Evolutionary conservation across 345 rosid genomes (phyloP), one percentile per base, ranked within the genome.

Genomic region (Euphorbia pulcherrima): DNA sequence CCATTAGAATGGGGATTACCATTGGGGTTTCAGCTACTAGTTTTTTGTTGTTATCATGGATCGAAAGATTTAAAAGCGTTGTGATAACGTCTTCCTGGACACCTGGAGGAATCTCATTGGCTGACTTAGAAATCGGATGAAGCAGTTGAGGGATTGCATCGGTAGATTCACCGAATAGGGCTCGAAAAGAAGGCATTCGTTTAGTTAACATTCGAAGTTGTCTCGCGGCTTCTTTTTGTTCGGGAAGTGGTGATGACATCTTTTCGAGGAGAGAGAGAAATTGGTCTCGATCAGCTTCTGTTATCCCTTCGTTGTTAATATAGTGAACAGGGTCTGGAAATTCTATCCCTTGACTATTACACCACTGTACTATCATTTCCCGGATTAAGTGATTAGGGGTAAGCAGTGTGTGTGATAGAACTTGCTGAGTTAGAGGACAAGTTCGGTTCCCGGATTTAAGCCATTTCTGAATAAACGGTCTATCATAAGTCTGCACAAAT

Each of bases 1-100:
- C 87, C 56, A 88, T 80, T 24, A 94, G 87, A 62, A 87, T 75
- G 50, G 95, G 90, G 66, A 94, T 83, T n/a, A 84, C 97, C 26
- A 70, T 67, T 0, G 95, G 87, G 60, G 85, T 89, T 74, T 91
- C 97, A 3, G 92, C 90, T 17, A 90, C 96, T 0, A 88, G 85
- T 75, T 88, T 91, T 86, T 94, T 94, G 82, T 94, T 94, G 76
- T 67, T 85, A 80, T 94, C 99, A 33, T 89, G 95, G 77, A 94
- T 94, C 0, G 99, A 87, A 60, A 94, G 86, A 73, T 94, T 94
- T 74, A 94, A 64, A 20, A 94, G 77, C 1, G 96, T 89, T 2
- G 99, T 94, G 69, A 94, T 83, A 76, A 94, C 83, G 71, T 94
- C 96, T 78, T 94, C 99, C 64, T 91, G 96, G 63, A 94, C 85